Conservation (phyloP, 208 protist species). For the Zelonia costaricensis region DNA sequence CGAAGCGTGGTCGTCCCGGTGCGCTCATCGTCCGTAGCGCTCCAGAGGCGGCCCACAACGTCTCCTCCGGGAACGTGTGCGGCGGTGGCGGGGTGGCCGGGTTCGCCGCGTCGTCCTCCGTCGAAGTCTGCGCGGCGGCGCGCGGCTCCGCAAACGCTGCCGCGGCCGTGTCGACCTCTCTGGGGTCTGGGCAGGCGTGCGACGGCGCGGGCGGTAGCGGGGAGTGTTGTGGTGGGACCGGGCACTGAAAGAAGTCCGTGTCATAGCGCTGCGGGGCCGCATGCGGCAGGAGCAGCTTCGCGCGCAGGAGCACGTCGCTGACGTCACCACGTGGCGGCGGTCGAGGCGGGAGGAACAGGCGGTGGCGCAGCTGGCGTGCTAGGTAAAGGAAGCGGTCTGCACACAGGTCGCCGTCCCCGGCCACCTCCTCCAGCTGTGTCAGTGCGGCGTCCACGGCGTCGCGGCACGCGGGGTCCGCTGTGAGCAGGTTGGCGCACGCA, state of each 20-base stretch:
- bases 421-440: slow-evolving; percentile 32
- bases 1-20: slow-evolving; percentile 4
- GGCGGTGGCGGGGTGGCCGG: not conserved
- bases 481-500: slow-evolving; percentile 47
- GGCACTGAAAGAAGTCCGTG: slow-evolving; percentile 26
- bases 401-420: slow-evolving; percentile 1
- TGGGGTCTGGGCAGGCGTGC: not conserved
- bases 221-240: not conserved
- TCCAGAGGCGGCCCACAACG: slow-evolving; percentile 20
- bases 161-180: too few species aligned
- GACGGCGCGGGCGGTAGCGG: not conserved
- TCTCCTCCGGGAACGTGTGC: slow-evolving; percentile 23
- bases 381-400: slow-evolving; percentile 30
- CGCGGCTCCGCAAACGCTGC: too few species aligned
- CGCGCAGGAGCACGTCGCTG: slow-evolving; percentile 20
- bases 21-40: slow-evolving; percentile 9
- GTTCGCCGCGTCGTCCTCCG: too few species aligned
- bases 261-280: slow-evolving; percentile 37
- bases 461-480: slow-evolving; percentile 26
- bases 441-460: slow-evolving; percentile 33
- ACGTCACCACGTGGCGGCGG: not conserved
- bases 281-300: slow-evolving; percentile 33
- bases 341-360: slow-evolving; percentile 19
- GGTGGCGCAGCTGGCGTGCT: slow-evolving; percentile 29
- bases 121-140: too few species aligned